phyloP scores from a whole-genome alignment of 1,284 basidiomycete species.

The Cystobasidium sp. region DNA sequence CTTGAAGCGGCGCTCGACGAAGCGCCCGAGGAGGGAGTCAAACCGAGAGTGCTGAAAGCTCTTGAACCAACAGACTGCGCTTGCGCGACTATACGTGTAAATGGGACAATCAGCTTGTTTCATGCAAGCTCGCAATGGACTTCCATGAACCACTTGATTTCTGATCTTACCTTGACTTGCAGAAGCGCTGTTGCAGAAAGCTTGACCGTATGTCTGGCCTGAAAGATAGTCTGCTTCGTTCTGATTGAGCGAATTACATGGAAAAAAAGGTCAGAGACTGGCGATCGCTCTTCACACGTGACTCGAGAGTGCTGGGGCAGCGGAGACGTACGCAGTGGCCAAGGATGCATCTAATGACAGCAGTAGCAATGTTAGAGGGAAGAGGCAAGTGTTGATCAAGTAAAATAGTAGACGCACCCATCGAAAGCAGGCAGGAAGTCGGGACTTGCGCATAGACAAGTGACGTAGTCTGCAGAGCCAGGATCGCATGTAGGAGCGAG shows the following conservation, averaged over 20 bases:
- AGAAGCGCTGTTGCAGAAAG: conserved; percentile 19
- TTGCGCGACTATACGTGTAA: conserved; percentile 6
- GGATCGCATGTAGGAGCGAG: conserved; percentile 40
- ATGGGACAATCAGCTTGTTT: background rate
- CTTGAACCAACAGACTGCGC: conserved; percentile 31
- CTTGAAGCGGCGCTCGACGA: conserved; percentile 16
- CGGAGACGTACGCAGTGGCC: conserved; percentile 33
- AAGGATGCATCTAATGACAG: conserved; percentile 24
- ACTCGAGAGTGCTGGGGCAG: background rate
- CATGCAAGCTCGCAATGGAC: no score
- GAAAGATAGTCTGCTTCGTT: conserved; percentile 7
- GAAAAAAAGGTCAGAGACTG: background rate
- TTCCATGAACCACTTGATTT: background rate
- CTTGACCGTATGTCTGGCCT: conserved; percentile 20
- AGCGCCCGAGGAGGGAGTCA: conserved; percentile 20
- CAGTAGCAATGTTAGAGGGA: background rate
- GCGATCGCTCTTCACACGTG: conserved; percentile 4
- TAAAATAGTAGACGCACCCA: conserved; percentile 9
- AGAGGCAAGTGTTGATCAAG: background rate
- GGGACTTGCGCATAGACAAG: conserved; percentile 28
- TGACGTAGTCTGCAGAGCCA: conserved; percentile 34
- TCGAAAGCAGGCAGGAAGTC: conserved; percentile 35
- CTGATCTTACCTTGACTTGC: background rate
- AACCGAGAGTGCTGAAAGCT: conserved; percentile 18
- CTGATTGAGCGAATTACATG: background rate